Conservation (phyloP, 2,329 filamentous ascomycete species). For the Apiospora malaysiana region DNA sequence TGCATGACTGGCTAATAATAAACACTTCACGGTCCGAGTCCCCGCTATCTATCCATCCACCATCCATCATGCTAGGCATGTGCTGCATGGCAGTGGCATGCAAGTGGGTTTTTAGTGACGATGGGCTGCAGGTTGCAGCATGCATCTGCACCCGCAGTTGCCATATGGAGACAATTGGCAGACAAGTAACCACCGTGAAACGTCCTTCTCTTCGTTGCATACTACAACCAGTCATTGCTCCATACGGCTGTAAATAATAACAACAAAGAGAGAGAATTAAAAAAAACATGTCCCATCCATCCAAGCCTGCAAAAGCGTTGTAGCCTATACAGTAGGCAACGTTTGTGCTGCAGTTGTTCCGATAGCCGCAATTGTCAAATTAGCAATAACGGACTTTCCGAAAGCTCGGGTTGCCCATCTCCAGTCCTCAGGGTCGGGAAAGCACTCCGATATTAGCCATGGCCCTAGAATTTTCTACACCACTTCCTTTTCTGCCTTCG, state of each 20-base stretch:
- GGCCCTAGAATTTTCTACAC: conserved; percentile 7
- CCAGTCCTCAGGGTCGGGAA: not conserved
- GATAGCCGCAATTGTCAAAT: not conserved
- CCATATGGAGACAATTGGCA: conserved; percentile 9
- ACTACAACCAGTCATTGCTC: not conserved
- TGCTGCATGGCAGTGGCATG: not conserved
- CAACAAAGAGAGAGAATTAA: not conserved
- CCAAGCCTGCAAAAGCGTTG: not conserved
- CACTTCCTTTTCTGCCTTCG: not conserved
- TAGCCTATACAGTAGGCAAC: no score
- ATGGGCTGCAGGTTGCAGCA: not conserved
- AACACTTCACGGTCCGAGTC: conserved; percentile 13
- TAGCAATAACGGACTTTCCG: conserved; percentile 10
- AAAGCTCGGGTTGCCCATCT: not conserved
- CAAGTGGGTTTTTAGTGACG: conserved; percentile 2
- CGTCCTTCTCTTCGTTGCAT: not conserved
- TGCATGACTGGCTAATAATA: conserved; percentile 17
- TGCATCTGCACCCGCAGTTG: not conserved
- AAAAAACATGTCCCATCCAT: not conserved
- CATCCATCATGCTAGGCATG: conserved; percentile 13
- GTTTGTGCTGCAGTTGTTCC: not conserved
- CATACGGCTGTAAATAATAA: not conserved
- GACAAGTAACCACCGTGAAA: not conserved
- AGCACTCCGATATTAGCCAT: conserved; percentile 9
- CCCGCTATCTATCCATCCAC: no score